Evolutionary conservation across 192 early-diverging fungal genomes (phyloP).

Genomic region (Backusella tarrabulga): DNA sequence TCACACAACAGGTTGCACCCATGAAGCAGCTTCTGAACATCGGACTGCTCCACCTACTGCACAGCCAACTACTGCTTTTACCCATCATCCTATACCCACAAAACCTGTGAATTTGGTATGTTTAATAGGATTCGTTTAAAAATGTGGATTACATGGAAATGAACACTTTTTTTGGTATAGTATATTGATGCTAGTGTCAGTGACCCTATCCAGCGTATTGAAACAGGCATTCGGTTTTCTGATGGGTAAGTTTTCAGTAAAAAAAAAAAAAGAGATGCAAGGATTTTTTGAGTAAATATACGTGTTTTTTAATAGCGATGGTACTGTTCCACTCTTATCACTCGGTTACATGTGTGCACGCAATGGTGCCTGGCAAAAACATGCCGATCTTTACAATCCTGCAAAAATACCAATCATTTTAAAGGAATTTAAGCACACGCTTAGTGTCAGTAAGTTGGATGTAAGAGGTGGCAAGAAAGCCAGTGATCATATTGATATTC

Average conservation of each 20-base stretch:
- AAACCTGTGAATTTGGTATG: constrained; percentile 1
- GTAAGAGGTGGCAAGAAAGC: constrained; percentile 75
- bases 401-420: constrained; percentile 62
- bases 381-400: constrained; percentile 74
- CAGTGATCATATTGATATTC: constrained; percentile 84
- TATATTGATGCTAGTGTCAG: constrained; percentile 57
- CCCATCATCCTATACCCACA: background rate
- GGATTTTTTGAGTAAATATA: background rate
- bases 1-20: background rate
- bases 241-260: constrained; percentile 53
- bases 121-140: background rate
- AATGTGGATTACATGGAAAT: background rate
- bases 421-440: constrained; percentile 66
- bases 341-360: constrained; percentile 85
- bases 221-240: constrained; percentile 64
- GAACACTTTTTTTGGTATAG: background rate
- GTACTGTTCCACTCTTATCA: constrained; percentile 84
- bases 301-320: constrained; percentile 59
- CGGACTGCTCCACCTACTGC: no score
- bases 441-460: constrained; percentile 54
- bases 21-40: background rate
- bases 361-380: constrained; percentile 69
- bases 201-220: constrained; percentile 58
- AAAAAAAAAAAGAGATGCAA: background rate
- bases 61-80: background rate